These are phyloP conservation scores for Phalaenopsis hybrid DNA, from an alignment of 116 monocot genomes.

Conservation along the genomic window DNA sequence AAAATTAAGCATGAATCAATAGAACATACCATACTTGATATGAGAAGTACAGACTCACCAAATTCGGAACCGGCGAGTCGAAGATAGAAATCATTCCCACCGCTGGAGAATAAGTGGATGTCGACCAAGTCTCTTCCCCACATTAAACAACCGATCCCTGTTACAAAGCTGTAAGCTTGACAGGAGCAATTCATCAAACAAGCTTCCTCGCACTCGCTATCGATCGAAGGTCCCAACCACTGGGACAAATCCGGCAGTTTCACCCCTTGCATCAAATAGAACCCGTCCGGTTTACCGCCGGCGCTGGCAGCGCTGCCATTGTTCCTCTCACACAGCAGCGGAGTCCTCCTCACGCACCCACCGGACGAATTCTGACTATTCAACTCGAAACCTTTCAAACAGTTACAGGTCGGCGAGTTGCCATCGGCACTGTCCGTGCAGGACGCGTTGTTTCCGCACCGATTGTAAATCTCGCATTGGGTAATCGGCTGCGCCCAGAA, in stretches of 20 bases:
- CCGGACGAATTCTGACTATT: neutral
- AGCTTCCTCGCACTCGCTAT: slow-evolving; percentile 16
- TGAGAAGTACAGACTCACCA: slow-evolving; percentile 9
- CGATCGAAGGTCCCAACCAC: slow-evolving; percentile 6
- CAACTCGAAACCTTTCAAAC: slow-evolving; percentile 19
- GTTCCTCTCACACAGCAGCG: slow-evolving; percentile 21
- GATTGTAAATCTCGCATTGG: slow-evolving; percentile 27
- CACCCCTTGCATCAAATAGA: slow-evolving; percentile 33
- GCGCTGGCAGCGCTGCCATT: neutral
- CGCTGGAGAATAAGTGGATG: slow-evolving; percentile 16
- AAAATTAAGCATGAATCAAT: neutral
- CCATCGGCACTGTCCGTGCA: slow-evolving; percentile 21
- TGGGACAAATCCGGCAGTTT: slow-evolving; percentile 48
- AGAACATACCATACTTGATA: neutral
- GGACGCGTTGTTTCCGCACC: slow-evolving; percentile 21
- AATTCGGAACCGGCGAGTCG: slow-evolving; percentile 37
- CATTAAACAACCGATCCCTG: slow-evolving; percentile 33
- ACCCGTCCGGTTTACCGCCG: slow-evolving; percentile 25
- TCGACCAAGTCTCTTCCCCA: slow-evolving; percentile 35
- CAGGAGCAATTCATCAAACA: slow-evolving; percentile 45
- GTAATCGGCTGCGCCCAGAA: slow-evolving; percentile 23
- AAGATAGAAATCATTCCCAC: slow-evolving; percentile 35
- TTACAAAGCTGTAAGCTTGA: slow-evolving; percentile 19
- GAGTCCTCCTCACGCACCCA: slow-evolving; percentile 25
- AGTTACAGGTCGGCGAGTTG: slow-evolving; percentile 4